Evolutionary conservation across 805 yeast species (phyloP).

Genomic region (Priceomyces haplophilus): DNA sequence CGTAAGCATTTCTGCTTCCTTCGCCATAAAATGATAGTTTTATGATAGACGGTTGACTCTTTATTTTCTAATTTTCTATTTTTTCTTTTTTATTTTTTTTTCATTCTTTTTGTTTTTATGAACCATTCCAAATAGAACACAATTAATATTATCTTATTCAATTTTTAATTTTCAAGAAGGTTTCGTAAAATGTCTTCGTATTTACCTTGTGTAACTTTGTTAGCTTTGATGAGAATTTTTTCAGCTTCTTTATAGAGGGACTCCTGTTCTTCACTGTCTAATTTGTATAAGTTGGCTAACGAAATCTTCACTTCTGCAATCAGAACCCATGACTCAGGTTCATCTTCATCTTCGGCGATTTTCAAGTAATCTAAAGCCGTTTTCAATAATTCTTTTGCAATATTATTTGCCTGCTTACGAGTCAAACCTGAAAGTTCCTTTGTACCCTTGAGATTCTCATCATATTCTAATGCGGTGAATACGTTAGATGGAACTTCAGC

Average conservation of each 20-base stretch:
- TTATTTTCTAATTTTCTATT: not conserved
- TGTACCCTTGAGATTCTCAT: conserved; percentile 36
- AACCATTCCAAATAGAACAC: too few species aligned
- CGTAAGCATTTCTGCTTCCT: not conserved
- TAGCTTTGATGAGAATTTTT: conserved; percentile 62
- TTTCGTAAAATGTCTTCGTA: conserved; percentile 63
- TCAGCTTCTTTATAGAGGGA: conserved; percentile 67
- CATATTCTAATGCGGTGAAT: conserved; percentile 58
- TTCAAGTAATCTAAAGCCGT: conserved; percentile 57
- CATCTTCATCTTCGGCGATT: conserved; percentile 63
- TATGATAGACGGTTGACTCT: conserved; percentile 1
- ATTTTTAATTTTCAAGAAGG: conserved; percentile 18
- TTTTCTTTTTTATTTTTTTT: too few species aligned
- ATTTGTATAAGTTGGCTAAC: conserved; percentile 68
- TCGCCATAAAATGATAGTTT: not conserved
- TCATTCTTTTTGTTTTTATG: too few species aligned
- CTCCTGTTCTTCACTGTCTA: conserved; percentile 67
- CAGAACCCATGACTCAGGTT: conserved; percentile 77
- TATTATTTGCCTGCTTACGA: conserved; percentile 43
- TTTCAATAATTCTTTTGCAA: conserved; percentile 46
- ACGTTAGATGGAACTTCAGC: conserved; percentile 59
- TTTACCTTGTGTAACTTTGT: conserved; percentile 76
- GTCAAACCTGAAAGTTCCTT: conserved; percentile 35
- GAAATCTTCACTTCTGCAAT: conserved; percentile 84
- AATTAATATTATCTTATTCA: not conserved